Evolutionary conservation across 1,284 basidiomycete genomes (phyloP).

Genomic region (Heliocybe sulcata): DNA sequence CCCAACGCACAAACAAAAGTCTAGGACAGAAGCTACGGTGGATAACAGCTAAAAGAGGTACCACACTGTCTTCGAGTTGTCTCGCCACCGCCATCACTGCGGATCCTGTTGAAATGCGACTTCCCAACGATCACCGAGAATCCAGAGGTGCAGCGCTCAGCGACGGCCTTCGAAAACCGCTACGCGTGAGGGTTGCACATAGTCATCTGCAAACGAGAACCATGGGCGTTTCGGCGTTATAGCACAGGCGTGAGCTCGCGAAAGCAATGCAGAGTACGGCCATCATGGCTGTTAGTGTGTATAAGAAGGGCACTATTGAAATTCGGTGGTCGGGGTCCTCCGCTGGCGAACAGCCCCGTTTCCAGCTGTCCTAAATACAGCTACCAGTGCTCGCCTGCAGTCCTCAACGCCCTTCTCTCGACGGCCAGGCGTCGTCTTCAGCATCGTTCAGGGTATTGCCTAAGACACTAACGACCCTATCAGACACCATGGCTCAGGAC

Average conservation of each 20-base stretch:
- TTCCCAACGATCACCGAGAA: too few relatives aligned
- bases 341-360: neutral
- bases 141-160: too few relatives aligned
- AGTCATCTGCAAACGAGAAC: too few relatives aligned
- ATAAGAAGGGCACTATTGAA: neutral
- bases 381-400: neutral
- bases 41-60: too few relatives aligned
- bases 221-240: too few relatives aligned
- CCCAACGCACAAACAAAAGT: too few relatives aligned
- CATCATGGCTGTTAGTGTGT: neutral
- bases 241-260: neutral
- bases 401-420: neutral
- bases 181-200: too few relatives aligned
- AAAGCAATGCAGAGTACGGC: neutral
- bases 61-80: too few relatives aligned
- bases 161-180: too few relatives aligned
- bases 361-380: conserved; percentile 1
- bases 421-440: neutral
- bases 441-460: neutral
- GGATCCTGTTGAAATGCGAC: too few relatives aligned
- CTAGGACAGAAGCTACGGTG: too few relatives aligned
- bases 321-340: neutral
- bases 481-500: conserved; percentile 34
- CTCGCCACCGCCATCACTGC: too few relatives aligned
- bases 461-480: neutral